Evolutionary conservation across 108 stramenopile genomes (phyloP).

Genomic region (Fragilaria radians): DNA sequence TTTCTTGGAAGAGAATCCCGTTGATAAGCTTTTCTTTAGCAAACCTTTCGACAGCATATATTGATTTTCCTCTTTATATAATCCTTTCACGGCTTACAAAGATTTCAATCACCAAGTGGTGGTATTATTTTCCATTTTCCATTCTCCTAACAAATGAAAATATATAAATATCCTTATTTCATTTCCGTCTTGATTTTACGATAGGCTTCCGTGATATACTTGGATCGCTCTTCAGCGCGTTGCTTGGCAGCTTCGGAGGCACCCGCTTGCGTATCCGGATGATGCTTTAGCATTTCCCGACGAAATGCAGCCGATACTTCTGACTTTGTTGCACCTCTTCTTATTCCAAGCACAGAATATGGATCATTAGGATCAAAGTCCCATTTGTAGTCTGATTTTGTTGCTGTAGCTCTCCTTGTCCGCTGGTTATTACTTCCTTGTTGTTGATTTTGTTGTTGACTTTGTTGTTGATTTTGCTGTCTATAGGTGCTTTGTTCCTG

Average conservation of each 20-base stretch:
- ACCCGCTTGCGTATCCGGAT: conserved; percentile 63
- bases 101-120: no score
- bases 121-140: no score
- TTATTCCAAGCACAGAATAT: conserved; percentile 61
- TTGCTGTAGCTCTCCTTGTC: conserved; percentile 18
- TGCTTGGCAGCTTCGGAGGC: conserved; percentile 55
- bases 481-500: conserved; percentile 53
- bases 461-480: conserved; percentile 30
- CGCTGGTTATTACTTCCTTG: conserved; percentile 17
- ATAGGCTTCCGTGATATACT: conserved; percentile 72
- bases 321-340: conserved; percentile 46
- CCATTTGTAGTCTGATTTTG: conserved; percentile 60
- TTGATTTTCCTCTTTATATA: no score
- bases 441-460: conserved; percentile 26
- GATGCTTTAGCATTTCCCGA: conserved; percentile 72
- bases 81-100: no score
- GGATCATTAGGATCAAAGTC: conserved; percentile 78
- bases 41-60: no score
- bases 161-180: conserved; percentile 9
- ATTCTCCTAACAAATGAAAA: background rate
- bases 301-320: conserved; percentile 78
- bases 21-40: no score
- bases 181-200: conserved; percentile 57
- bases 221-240: conserved; percentile 63
- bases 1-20: no score